Percentiles rank a stretch among this genome's conserved stretches.
Conservation (phyloP, 2,329 filamentous ascomycete species). For the Colletotrichum theobromicola region DNA sequence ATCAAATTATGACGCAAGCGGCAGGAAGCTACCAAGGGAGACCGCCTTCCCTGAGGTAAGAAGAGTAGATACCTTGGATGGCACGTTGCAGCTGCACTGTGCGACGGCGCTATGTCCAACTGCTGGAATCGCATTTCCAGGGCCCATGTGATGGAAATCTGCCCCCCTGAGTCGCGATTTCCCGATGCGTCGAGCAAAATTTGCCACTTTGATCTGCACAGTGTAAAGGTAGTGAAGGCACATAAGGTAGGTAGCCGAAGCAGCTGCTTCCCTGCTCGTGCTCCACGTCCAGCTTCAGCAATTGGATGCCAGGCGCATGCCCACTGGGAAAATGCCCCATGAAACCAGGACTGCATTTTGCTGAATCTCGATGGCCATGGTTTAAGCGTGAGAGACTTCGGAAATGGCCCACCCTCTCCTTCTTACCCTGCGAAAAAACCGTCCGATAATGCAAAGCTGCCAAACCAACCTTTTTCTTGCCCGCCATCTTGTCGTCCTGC, state of each 20-base stretch:
- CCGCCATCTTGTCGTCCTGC: neutral
- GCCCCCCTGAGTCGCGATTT: neutral
- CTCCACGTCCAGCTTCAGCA: neutral
- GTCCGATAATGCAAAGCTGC: neutral
- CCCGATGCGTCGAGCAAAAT: neutral
- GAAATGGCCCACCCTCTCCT: neutral
- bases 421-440: neutral
- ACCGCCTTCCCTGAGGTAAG: too few relatives aligned
- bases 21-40: neutral
- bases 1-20: neutral
- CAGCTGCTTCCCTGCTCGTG: too few relatives aligned
- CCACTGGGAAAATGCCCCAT: neutral
- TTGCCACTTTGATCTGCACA: neutral
- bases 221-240: rapidly evolving
- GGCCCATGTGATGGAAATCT: neutral
- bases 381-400: neutral
- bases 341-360: neutral
- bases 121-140: neutral
- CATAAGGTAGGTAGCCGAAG: neutral
- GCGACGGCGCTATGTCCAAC: neutral
- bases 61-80: too few relatives aligned
- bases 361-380: neutral
- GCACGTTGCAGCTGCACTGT: neutral
- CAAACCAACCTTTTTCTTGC: neutral
- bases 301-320: neutral